These are phyloP conservation scores for Salix purpurea DNA, from an alignment of 345 rosid genomes.

Conservation along the genomic window DNA sequence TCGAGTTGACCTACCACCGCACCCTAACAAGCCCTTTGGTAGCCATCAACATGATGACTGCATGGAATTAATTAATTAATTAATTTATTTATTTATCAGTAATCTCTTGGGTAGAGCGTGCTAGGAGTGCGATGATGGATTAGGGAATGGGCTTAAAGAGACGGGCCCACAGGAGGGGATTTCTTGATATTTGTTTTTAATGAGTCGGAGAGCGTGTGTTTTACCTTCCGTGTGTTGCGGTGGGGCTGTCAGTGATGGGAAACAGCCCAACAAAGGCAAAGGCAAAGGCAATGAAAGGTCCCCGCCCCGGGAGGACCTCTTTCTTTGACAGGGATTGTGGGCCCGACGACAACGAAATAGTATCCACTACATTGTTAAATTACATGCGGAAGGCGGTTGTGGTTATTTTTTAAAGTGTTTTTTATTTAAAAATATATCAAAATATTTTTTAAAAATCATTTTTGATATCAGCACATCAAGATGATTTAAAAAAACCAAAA, in stretches of 20 bases:
- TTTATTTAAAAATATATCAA: no score
- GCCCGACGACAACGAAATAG: not conserved
- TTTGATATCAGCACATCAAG: no score
- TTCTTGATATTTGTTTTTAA: not conserved
- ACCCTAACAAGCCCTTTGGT: no score
- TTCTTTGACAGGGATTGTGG: not conserved
- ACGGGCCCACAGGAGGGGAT: not conserved
- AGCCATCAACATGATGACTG: no score
- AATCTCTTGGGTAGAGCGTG: not conserved
- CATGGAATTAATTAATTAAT: no score
- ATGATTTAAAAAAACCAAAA: no score
- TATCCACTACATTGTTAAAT: not conserved
- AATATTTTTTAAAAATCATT: no score
- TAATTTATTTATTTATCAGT: no score
- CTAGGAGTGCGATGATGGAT: not conserved
- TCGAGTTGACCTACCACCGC: no score
- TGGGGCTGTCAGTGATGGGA: not conserved
- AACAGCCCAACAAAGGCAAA: not conserved
- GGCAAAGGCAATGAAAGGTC: not conserved
- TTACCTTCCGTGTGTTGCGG: not conserved
- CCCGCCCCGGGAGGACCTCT: not conserved
- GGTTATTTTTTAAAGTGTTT: no score
- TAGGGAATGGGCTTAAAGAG: not conserved
- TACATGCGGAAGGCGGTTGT: no score
- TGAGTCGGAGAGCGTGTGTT: not conserved